Conservation (phyloP, 805 yeast species). For the Starmerella ratchasimensis region DNA sequence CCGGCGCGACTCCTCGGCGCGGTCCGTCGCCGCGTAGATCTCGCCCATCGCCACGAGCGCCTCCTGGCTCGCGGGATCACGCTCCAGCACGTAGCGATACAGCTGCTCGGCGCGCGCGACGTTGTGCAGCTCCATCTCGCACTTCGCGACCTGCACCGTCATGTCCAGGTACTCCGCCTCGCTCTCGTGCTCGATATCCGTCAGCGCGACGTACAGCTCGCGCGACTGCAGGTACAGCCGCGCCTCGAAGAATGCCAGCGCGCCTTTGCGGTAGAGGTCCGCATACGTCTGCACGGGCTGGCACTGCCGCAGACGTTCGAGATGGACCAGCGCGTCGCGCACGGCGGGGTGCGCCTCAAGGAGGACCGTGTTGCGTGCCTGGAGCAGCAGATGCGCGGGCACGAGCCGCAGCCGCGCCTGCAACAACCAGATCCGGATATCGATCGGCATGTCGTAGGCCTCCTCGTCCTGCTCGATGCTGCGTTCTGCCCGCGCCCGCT, state of each 20-base stretch:
- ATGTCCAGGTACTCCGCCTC: constrained; percentile 25
- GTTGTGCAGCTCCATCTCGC: constrained; percentile 56
- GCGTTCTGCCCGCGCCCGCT: background rate
- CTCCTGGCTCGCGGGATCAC: constrained; percentile 42
- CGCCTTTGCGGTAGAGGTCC: constrained; percentile 69
- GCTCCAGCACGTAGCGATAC: constrained; percentile 19
- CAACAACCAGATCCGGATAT: constrained; percentile 73
- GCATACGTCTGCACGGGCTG: constrained; percentile 42
- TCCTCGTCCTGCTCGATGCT: background rate
- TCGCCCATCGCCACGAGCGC: constrained; percentile 71
- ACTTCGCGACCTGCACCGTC: constrained; percentile 53
- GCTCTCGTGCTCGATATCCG: constrained; percentile 27
- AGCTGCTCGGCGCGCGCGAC: constrained; percentile 23
- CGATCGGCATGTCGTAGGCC: constrained; percentile 57
- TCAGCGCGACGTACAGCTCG: constrained; percentile 44
- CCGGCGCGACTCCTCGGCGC: constrained; percentile 23
- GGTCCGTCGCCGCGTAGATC: constrained; percentile 38
- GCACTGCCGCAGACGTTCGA: constrained; percentile 42
- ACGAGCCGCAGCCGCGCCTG: constrained; percentile 50
- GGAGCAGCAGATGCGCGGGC: constrained; percentile 14
- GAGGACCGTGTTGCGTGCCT: constrained; percentile 7
- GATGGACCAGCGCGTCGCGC: constrained; percentile 63
- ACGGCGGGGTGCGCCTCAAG: constrained; percentile 29
- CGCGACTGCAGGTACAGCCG: constrained; percentile 68
- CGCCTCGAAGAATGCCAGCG: constrained; percentile 51